Evolutionary conservation across 1,139 yeast genomes (phyloP).

Genomic region (Debaryomyces psychrophilus): DNA sequence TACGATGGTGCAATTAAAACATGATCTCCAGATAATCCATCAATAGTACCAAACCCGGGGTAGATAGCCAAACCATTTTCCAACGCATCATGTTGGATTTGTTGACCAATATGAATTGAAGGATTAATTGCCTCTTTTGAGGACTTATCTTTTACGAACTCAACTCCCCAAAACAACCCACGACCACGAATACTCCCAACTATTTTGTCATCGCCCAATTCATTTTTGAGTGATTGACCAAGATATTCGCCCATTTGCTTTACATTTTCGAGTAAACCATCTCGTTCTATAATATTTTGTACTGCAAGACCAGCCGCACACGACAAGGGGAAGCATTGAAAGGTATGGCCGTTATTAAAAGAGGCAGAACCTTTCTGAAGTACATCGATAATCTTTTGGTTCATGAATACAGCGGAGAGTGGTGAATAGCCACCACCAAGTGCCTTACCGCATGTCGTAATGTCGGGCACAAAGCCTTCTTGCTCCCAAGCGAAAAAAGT

Average conservation of each 20-base stretch:
- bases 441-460: slow-evolving; percentile 22
- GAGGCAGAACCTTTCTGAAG: slow-evolving; percentile 17
- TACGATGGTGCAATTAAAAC: slow-evolving; percentile 14
- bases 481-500: slow-evolving; percentile 24
- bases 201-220: slow-evolving; percentile 10
- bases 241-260: slow-evolving; percentile 17
- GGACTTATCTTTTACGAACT: slow-evolving; percentile 19
- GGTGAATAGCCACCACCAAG: slow-evolving; percentile 23
- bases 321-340: slow-evolving; percentile 21
- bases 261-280: slow-evolving; percentile 19
- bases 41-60: slow-evolving; percentile 12
- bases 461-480: slow-evolving; percentile 21
- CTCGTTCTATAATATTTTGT: slow-evolving; percentile 19
- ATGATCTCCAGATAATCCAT: slow-evolving; percentile 13
- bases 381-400: slow-evolving; percentile 18
- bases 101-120: slow-evolving; percentile 1
- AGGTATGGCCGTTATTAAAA: slow-evolving; percentile 22
- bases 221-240: slow-evolving; percentile 12
- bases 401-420: slow-evolving; percentile 21
- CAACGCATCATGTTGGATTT: not conserved
- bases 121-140: slow-evolving; percentile 18
- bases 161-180: slow-evolving; percentile 22
- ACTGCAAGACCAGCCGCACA: slow-evolving; percentile 22
- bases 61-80: slow-evolving; percentile 11
- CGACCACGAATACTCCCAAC: slow-evolving; percentile 22